Conservation (phyloP, 345 rosid species). For the Heritiera fomes region DNA sequence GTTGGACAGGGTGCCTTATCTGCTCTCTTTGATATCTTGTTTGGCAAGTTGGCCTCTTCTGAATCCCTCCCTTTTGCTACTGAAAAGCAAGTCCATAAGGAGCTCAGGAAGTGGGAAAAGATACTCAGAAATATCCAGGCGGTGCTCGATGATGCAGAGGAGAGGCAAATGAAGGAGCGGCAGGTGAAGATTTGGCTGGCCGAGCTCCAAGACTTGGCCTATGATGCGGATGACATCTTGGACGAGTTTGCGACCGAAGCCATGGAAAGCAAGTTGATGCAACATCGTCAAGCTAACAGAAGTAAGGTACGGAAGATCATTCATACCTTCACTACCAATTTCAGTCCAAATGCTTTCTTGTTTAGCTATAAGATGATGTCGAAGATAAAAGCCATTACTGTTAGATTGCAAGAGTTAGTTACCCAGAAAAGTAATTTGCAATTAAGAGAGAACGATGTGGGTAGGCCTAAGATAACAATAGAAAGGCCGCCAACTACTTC, state of each 20-base stretch:
- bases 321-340: neutral
- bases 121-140: constrained; percentile 4
- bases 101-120: neutral
- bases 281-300: neutral
- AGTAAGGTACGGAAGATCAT: constrained; percentile 8
- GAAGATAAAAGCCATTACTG: neutral
- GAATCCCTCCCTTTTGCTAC: neutral
- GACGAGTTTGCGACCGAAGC: constrained; percentile 29
- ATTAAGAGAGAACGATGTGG: neutral
- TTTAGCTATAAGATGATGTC: neutral
- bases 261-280: neutral
- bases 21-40: neutral
- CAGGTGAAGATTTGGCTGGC: constrained; percentile 16
- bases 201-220: constrained; percentile 24
- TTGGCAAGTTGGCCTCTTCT: constrained; percentile 5
- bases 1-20: neutral
- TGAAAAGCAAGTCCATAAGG: neutral
- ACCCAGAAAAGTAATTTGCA: neutral
- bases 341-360: constrained; percentile 1
- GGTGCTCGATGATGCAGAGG: constrained; percentile 32
- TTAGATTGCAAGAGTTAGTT: neutral
- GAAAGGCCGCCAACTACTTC: constrained; percentile 12
- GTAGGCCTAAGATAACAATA: neutral
- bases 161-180: constrained; percentile 21
- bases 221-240: constrained; percentile 32